Evolutionary conservation across 371 early-diverging fungal species (phyloP).

Genomic region (Encephalitozoon cuniculi): DNA sequence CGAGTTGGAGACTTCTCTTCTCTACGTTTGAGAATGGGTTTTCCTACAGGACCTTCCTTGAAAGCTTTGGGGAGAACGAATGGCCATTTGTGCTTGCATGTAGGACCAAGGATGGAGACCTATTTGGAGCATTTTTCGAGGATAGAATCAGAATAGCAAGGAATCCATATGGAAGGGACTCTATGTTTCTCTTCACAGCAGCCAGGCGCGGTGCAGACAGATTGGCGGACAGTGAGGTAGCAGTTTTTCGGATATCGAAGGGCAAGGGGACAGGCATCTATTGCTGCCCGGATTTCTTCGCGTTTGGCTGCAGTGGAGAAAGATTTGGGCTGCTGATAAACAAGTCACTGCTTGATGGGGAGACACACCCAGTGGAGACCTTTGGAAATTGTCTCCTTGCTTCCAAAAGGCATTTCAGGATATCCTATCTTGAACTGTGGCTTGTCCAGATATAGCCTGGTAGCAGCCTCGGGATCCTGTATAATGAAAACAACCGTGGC

Average conservation of each 20-base stretch:
- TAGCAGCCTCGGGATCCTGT: not conserved
- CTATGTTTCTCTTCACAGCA: not conserved
- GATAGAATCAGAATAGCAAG: not conserved
- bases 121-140: conserved; percentile 9
- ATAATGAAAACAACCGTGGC: not conserved
- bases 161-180: not conserved
- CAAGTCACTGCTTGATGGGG: not conserved
- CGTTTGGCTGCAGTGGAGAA: conserved; percentile 14
- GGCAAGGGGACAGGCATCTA: not conserved
- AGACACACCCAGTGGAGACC: not conserved
- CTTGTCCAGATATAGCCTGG: not conserved
- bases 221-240: not conserved
- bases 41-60: conserved; percentile 2
- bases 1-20: not conserved
- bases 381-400: not conserved
- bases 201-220: not conserved
- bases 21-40: conserved; percentile 18
- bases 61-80: not conserved
- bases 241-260: not conserved
- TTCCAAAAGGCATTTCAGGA: not conserved
- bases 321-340: not conserved
- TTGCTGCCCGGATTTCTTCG: not conserved
- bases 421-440: not conserved
- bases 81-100: conserved; percentile 9
- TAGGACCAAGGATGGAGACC: not conserved